Conservation (phyloP, 2,329 filamentous ascomycete species). For the Colletotrichum salicis region DNA sequence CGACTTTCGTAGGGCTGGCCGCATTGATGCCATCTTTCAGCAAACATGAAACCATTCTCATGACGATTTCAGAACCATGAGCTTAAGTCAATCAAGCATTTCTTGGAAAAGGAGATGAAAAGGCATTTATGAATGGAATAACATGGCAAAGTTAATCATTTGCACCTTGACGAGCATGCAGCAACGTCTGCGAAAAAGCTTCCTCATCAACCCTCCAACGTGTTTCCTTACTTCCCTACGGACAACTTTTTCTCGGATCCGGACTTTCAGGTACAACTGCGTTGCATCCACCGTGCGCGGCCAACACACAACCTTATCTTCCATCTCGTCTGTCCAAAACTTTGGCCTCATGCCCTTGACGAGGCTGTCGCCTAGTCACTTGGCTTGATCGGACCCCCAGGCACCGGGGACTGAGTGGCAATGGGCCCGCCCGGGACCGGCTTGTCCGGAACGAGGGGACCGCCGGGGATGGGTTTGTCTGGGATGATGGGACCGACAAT, state of each 20-base stretch:
- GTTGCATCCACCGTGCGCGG: not conserved
- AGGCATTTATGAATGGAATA: conserved; percentile 22
- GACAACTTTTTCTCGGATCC: conserved; percentile 4
- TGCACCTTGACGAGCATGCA: not conserved
- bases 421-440: conserved; percentile 44
- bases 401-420: conserved; percentile 32
- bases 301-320: conserved; percentile 18
- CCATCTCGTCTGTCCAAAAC: conserved; percentile 4
- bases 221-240: no score
- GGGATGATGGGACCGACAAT: conserved; percentile 36
- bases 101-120: conserved; percentile 27
- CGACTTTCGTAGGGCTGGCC: conserved; percentile 23
- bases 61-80: conserved; percentile 18
- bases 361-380: conserved; percentile 13
- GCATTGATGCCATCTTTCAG: conserved; percentile 28
- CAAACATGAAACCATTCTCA: conserved; percentile 29
- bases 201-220: no score
- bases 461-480: conserved; percentile 43
- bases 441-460: conserved; percentile 43
- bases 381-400: conserved; percentile 31
- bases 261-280: not conserved
- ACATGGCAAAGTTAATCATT: conserved; percentile 31
- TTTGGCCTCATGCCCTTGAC: not conserved
- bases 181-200: not conserved
- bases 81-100: conserved; percentile 43